Conservation (phyloP, 176 grass and related monocot species). For the Eragrostis nindensis region DNA sequence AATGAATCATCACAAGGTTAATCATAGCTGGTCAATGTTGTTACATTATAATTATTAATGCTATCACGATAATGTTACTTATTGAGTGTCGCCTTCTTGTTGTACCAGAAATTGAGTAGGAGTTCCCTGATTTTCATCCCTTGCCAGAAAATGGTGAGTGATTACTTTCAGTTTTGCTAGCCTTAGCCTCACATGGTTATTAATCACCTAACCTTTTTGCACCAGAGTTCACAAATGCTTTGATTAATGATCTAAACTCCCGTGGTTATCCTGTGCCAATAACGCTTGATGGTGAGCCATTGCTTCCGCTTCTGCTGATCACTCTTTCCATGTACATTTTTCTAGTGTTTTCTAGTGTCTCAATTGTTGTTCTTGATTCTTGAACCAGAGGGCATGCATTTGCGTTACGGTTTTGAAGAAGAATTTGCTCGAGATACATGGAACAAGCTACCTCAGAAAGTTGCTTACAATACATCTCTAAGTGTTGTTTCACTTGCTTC, state of each 20-base stretch:
- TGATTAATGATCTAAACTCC: not conserved
- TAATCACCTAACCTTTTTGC: not conserved
- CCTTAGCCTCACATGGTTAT: not conserved
- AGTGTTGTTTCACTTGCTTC: slow-evolving; percentile 29
- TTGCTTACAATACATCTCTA: not conserved
- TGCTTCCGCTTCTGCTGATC: not conserved
- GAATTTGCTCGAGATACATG: slow-evolving; percentile 2
- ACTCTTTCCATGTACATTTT: not conserved
- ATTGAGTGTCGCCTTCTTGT: not conserved
- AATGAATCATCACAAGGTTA: too few relatives aligned
- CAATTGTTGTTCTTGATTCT: not conserved
- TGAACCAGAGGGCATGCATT: not conserved
- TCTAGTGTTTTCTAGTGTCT: too few relatives aligned
- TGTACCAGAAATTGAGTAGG: not conserved
- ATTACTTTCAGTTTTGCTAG: not conserved
- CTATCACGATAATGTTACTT: not conserved
- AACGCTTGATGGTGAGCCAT: not conserved
- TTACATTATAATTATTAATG: not conserved
- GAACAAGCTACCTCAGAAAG: not conserved
- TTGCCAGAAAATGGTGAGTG: not conserved
- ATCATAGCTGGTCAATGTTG: not conserved
- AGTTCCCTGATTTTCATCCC: not conserved
- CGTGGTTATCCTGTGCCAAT: not conserved
- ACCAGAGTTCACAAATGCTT: not conserved
- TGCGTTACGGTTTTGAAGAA: slow-evolving; percentile 10